phyloP scores from a whole-genome alignment of 1,139 yeast species.

The Blastobotrys ciferrii region DNA sequence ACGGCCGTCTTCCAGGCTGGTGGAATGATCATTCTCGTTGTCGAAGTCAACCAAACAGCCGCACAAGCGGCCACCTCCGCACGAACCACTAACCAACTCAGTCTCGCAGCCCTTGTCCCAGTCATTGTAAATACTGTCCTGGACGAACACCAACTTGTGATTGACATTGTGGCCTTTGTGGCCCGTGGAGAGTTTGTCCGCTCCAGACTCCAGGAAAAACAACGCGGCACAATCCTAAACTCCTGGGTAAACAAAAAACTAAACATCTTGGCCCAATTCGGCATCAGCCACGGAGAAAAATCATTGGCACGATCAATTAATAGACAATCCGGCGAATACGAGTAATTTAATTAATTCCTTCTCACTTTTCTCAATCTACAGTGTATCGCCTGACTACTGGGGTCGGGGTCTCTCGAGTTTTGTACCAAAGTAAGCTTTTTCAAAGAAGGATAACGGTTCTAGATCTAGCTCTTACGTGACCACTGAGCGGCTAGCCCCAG shows the following conservation, averaged over 20 bases:
- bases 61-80: slow-evolving; percentile 9
- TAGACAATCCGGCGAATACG: slow-evolving; percentile 12
- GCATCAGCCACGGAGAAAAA: slow-evolving; percentile 34
- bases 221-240: slow-evolving; percentile 64
- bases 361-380: slow-evolving; percentile 8
- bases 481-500: no score
- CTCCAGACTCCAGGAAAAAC: slow-evolving; percentile 71
- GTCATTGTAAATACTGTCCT: slow-evolving; percentile 75
- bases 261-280: slow-evolving; percentile 37
- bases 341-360: neutral
- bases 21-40: slow-evolving; percentile 74
- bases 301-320: slow-evolving; percentile 25
- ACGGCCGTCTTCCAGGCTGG: slow-evolving; percentile 77
- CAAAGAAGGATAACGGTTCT: no score
- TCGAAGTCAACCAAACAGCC: slow-evolving; percentile 54
- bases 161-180: slow-evolving; percentile 82
- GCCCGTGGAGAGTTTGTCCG: slow-evolving; percentile 62
- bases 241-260: slow-evolving; percentile 52
- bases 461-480: no score
- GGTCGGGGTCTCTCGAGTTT: no score
- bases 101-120: slow-evolving; percentile 75
- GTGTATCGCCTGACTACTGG: no score
- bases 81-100: slow-evolving; percentile 20
- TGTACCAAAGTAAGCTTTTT: no score
- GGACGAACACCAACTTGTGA: slow-evolving; percentile 78